Base-by-base conservation (phyloP, 257 asterid species). In the Nicotiana sylvestris region DNA sequence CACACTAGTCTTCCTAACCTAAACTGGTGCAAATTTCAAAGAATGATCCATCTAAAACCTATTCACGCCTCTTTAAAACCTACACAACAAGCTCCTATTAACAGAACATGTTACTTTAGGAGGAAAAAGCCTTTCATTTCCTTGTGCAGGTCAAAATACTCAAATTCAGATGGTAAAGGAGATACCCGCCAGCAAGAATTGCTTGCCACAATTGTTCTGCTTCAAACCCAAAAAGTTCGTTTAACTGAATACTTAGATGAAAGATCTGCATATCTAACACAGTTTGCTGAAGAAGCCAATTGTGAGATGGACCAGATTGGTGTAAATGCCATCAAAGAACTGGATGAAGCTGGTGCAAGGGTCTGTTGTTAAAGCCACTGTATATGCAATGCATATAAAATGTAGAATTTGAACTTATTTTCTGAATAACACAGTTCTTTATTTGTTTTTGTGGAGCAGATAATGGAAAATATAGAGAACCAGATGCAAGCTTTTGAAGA, bases 401-500 rank as follows among this genome's bases (percentile, higher is more conserved):
- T 39, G 49, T 39, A 17, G 33, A 68, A 18, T 58, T 66, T 74
- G 11, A 37, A 39, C 49, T 72, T 43, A 18, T 0, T 67, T 9
- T 30, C 62, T 30, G 18, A 33, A 29, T 51, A 43, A 35, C 33
- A 32, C 49, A 4, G 37, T n/a, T 76, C 29, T 72, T 82, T 16
- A 57, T 74, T 74, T 12, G 27, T 66, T 66, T 83, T 86, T 82
- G 81, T 85, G 86, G 92, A 84, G 85, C 93, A 95, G 98, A 94
- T 94, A 87, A 90, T 92, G 98, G 97, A 84, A 18, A 94, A 88
- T 15, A 89, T 94, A 84, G 98, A 94, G 85, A 90, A 86, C 86
- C 83, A 29, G 89, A 94, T 96, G 97, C 97, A 92, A 84, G 96
- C 92, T 4, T 94, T 93, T 39, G 97, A 94, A 91, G 99, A 94